Conservation (phyloP, 768 basidiomycete genomes). For the Cantharellus cinnabarinus region DNA sequence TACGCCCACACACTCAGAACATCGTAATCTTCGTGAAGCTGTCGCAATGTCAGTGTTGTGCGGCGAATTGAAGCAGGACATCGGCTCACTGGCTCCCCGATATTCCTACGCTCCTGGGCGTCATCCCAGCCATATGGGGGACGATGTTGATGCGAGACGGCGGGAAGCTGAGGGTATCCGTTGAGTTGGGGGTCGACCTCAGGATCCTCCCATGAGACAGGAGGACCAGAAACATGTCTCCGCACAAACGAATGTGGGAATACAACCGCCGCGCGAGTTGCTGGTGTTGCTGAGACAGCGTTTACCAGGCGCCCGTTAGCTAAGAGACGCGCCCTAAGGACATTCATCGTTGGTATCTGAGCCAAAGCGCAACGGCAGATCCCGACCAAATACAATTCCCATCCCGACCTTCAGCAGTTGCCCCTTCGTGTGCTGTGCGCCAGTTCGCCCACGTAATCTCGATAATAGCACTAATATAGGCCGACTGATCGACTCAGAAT, state of each 20-base stretch:
- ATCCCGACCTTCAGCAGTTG: too few relatives aligned
- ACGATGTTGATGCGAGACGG: conserved; percentile 41
- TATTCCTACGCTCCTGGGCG: conserved; percentile 52
- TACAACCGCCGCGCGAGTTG: too few relatives aligned
- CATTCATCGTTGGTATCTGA: background rate
- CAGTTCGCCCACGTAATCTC: background rate
- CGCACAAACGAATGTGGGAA: background rate
- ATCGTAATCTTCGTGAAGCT: conserved; percentile 72
- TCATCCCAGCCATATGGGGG: conserved; percentile 59
- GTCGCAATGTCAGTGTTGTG: background rate
- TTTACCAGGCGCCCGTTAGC: background rate
- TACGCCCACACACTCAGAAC: conserved; percentile 76
- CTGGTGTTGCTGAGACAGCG: too few relatives aligned
- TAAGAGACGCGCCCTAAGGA: background rate
- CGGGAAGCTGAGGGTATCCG: conserved; percentile 55
- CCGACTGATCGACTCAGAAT: conserved; percentile 19
- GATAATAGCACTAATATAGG: background rate
- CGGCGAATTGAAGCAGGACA: background rate
- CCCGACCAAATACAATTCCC: too few relatives aligned
- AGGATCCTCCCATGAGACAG: background rate
- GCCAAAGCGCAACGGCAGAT: too few relatives aligned
- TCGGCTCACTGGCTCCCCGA: conserved; percentile 48
- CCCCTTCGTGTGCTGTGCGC: too few relatives aligned
- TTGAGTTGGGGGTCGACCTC: conserved; percentile 39
- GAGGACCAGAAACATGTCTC: background rate